Conservation (phyloP, 495 filamentous ascomycete species). For the Penicillium argentinense region DNA sequence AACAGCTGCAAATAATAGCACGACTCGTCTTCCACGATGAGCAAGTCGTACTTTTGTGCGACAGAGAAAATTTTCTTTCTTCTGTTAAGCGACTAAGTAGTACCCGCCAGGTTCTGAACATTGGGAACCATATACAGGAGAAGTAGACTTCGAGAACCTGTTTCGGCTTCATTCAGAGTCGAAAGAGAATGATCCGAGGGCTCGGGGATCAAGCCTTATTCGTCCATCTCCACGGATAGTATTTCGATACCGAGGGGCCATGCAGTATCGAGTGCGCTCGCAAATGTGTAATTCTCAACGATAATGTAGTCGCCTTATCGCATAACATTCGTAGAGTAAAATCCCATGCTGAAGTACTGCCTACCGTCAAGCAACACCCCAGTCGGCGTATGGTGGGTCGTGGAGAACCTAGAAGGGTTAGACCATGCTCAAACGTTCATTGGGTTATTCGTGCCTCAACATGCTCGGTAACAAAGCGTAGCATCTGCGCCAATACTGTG, state of each 20-base stretch:
- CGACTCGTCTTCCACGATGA: slow-evolving; percentile 91
- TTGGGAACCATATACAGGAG: slow-evolving; percentile 57
- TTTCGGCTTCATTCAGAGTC: slow-evolving; percentile 60
- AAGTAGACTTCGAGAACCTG: slow-evolving; percentile 65
- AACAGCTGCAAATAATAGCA: slow-evolving; percentile 53
- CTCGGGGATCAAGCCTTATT: slow-evolving; percentile 69
- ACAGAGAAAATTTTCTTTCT: slow-evolving; percentile 72
- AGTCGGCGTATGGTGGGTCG: slow-evolving; percentile 78
- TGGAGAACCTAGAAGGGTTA: slow-evolving; percentile 28
- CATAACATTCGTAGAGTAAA: slow-evolving; percentile 71
- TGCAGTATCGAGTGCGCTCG: slow-evolving; percentile 75
- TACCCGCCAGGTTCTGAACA: slow-evolving; percentile 91
- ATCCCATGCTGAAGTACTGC: slow-evolving; percentile 77
- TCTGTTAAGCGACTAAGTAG: slow-evolving; percentile 69
- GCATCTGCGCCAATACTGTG: no score
- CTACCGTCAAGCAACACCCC: slow-evolving; percentile 75
- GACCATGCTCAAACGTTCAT: neutral
- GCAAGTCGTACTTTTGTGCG: slow-evolving; percentile 78
- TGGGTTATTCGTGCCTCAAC: slow-evolving; percentile 47
- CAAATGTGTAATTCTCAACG: slow-evolving; percentile 85
- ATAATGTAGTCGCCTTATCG: slow-evolving; percentile 69
- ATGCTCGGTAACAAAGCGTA: slow-evolving; percentile 19
- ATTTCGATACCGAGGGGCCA: slow-evolving; percentile 7
- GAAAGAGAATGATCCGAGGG: slow-evolving; percentile 64
- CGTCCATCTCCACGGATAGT: slow-evolving; percentile 59